phyloP scores from a whole-genome alignment of 768 basidiomycete species.

The Collybia sp. region DNA sequence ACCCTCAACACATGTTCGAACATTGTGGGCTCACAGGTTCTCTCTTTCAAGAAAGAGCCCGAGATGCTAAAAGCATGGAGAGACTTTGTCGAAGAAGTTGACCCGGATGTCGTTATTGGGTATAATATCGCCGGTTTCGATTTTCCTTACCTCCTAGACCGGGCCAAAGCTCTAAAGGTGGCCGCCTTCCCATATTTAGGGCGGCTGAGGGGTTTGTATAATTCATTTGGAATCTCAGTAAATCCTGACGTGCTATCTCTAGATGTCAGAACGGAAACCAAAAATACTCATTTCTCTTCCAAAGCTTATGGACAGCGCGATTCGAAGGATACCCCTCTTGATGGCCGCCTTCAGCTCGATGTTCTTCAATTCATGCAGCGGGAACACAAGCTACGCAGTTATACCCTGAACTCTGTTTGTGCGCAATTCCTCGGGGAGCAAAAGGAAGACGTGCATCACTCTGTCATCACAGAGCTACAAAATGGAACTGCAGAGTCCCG shows the following conservation, averaged over 20 bases:
- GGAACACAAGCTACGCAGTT: conserved; percentile 95
- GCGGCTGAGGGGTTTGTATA: conserved; percentile 58
- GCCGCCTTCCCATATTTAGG: conserved; percentile 70
- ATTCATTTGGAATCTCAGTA: not conserved
- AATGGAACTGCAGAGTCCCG: conserved; percentile 94
- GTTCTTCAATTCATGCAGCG: conserved; percentile 97
- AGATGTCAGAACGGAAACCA: conserved; percentile 78
- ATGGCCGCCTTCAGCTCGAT: conserved; percentile 94
- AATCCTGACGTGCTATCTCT: conserved; percentile 4
- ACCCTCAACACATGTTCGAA: conserved; percentile 91
- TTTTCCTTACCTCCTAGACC: conserved; percentile 92
- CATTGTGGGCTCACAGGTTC: conserved; percentile 97
- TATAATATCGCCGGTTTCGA: conserved; percentile 96
- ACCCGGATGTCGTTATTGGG: conserved; percentile 94
- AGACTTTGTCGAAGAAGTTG: conserved; percentile 83
- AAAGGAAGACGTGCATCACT: conserved; percentile 98
- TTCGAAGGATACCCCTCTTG: conserved; percentile 88
- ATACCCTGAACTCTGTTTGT: conserved; percentile 97
- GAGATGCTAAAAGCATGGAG: conserved; percentile 81
- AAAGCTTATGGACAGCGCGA: conserved; percentile 97
- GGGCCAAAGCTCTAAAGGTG: conserved; percentile 78
- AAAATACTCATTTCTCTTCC: conserved; percentile 96
- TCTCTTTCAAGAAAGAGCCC: conserved; percentile 73
- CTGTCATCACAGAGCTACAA: conserved; percentile 96
- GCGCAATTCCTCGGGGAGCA: conserved; percentile 97